Base-by-base conservation (phyloP, 371 early-diverging fungal genomes). In the Mycotypha africana region DNA sequence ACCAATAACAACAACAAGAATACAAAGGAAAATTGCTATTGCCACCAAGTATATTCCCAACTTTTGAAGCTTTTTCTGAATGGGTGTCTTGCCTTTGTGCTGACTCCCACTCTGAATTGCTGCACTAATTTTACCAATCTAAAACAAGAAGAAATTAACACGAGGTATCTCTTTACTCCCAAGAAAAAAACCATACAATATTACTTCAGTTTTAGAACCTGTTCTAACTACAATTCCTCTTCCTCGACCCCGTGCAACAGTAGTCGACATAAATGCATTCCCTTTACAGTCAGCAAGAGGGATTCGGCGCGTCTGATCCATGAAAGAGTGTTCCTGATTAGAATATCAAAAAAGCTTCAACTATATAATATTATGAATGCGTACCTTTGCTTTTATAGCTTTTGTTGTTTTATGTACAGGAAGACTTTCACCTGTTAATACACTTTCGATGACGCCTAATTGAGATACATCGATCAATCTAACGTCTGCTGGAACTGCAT, bases 401-500 rank as follows among this genome's bases (percentile, higher is more conserved):
- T 64, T 53, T 25, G 58, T 49, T 16, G 60, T 75, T 60, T 93
- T 94, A 31, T 71, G 62, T 1, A 87, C 78, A 6, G 90, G 85
- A 16, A 92, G 58, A 36, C 84, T 76, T 67, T 94, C 93, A 42
- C 94, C 95, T 0, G 93, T 94, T 40, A 95, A 59, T 25, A 92
- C 74, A 19, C 88, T 81, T 64, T 92, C 94, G 37, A 92, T 79
- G 1, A 91, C 67, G 52, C 91, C 89, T 22, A 95, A 74, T 50
- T 94, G 91, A 30, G 89, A 62, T 6, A 76, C 80, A 38, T 92
- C 89, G 43, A 89, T 84, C 14, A 96, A 65, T 16, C 93, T 84
- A 22, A 89, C 72, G 61, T 96, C 97, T 23, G 95, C 97, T 15
- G 91, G 91, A 44, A 94, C 81, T 7, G 86, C 88, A 42, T 93